phyloP scores from a whole-genome alignment of 2,329 filamentous ascomycete genomes.

The Pseudocercospora vitis region DNA sequence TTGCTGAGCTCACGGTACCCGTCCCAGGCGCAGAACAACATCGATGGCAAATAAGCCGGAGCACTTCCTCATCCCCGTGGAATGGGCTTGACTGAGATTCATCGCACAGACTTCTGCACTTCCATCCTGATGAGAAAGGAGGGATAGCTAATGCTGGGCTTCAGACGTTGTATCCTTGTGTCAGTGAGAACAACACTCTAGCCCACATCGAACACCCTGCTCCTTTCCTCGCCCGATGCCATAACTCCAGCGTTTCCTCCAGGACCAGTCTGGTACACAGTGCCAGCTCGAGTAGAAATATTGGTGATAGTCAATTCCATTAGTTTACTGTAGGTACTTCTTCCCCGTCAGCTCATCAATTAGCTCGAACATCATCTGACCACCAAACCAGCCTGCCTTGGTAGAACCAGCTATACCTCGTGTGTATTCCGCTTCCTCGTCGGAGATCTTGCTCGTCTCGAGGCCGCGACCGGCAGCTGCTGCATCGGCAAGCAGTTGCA shows the following conservation, averaged over 20 bases:
- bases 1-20: constrained; percentile 34
- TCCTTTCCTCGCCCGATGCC: background rate
- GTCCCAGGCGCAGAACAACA: constrained; percentile 66
- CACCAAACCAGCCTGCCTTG: constrained; percentile 22
- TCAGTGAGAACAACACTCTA: no score
- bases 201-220: no score
- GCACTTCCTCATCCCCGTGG: constrained; percentile 89
- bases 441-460: constrained; percentile 63
- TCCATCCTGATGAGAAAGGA: no score
- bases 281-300: background rate
- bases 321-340: constrained; percentile 20
- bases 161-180: no score
- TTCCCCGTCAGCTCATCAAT: constrained; percentile 26
- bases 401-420: constrained; percentile 16
- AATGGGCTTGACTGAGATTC: constrained; percentile 67
- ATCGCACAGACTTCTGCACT: background rate
- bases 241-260: background rate
- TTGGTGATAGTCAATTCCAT: background rate
- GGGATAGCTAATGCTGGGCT: no score
- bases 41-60: constrained; percentile 99
- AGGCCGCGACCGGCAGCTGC: constrained; percentile 61
- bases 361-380: constrained; percentile 23
- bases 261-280: background rate
- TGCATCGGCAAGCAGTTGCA: constrained; percentile 53
- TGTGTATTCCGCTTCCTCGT: constrained; percentile 62